Conservation (phyloP, 2,329 filamentous ascomycete genomes). For the Macrophomina phaseolina region DNA sequence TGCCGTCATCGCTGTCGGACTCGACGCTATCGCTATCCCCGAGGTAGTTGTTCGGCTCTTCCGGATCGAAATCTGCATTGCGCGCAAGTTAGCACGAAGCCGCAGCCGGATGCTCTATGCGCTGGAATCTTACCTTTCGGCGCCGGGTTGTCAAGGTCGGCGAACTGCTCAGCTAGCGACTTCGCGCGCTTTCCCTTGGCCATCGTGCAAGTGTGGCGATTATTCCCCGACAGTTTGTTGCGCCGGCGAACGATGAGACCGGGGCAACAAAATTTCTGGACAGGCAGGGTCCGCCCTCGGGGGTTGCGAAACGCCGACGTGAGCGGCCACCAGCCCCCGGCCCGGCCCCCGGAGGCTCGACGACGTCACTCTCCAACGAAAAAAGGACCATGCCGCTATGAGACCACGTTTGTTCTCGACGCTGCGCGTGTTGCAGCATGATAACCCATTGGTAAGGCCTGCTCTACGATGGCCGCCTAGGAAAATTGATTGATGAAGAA, state of each 20-base stretch:
- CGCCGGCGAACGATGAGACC: not conserved
- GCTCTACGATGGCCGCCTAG: too few relatives aligned
- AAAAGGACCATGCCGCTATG: constrained; percentile 34
- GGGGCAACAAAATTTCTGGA: constrained; percentile 22
- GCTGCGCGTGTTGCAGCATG: constrained; percentile 65
- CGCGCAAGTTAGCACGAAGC: not conserved
- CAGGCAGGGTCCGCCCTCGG: constrained; percentile 9
- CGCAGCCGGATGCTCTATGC: not conserved
- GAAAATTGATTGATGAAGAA: constrained; percentile 25
- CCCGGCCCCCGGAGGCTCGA: not conserved
- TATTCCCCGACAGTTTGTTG: constrained; percentile 33
- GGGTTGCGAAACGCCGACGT: constrained; percentile 5
- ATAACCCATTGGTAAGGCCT: constrained; percentile 78
- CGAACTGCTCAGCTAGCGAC: constrained; percentile 64
- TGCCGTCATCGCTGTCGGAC: constrained; percentile 55
- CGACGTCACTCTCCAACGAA: constrained; percentile 20
- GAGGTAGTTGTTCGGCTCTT: constrained; percentile 66
- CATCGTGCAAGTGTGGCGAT: constrained; percentile 36
- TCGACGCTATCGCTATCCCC: constrained; percentile 58
- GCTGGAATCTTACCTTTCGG: constrained; percentile 36
- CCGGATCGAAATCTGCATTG: constrained; percentile 76
- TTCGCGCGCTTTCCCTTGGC: constrained; percentile 41
- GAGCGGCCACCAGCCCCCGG: not conserved
- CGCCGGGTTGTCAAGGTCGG: constrained; percentile 64
- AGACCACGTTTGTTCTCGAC: constrained; percentile 62